These are phyloP conservation scores for Hymenoscyphus fraxineus DNA, from an alignment of 2,329 filamentous ascomycete genomes.

Conservation along the genomic window DNA sequence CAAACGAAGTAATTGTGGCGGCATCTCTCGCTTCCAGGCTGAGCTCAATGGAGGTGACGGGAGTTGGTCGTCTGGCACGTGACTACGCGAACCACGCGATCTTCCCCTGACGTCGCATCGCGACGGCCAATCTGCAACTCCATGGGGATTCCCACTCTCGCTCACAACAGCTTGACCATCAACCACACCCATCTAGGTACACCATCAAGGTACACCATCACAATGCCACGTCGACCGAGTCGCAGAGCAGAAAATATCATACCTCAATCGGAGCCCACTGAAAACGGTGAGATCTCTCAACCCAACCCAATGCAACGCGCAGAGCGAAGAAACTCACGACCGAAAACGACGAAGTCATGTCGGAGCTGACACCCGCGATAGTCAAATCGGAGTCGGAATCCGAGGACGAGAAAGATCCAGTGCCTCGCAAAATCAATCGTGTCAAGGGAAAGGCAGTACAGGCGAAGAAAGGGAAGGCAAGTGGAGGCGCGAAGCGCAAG, in stretches of 20 bases:
- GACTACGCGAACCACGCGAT: too few species aligned
- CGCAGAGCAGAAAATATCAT: slow-evolving; percentile 17
- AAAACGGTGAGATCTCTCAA: neutral
- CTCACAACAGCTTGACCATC: neutral
- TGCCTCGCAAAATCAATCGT: slow-evolving; percentile 17
- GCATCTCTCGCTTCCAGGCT: too few species aligned
- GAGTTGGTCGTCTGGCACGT: too few species aligned
- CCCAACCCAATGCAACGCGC: slow-evolving; percentile 18
- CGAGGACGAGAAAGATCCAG: neutral
- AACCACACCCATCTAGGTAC: neutral
- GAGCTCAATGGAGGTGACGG: too few species aligned
- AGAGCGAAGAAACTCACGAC: slow-evolving; percentile 7
- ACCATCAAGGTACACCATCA: neutral
- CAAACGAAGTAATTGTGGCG: too few species aligned
- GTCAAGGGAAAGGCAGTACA: slow-evolving; percentile 22
- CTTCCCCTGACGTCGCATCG: too few species aligned
- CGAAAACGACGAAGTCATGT: neutral
- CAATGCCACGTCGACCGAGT: slow-evolving; percentile 29
- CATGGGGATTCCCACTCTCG: too few species aligned
- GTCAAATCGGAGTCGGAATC: neutral
- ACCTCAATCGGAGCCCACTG: slow-evolving; percentile 8
- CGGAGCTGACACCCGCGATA: neutral
- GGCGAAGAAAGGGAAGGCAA: slow-evolving; percentile 24
- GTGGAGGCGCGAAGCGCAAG: slow-evolving; percentile 27
- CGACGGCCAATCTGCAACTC: too few species aligned